Base-by-base conservation (phyloP, 108 stramenopile species). In the Nitzschia sp. region DNA sequence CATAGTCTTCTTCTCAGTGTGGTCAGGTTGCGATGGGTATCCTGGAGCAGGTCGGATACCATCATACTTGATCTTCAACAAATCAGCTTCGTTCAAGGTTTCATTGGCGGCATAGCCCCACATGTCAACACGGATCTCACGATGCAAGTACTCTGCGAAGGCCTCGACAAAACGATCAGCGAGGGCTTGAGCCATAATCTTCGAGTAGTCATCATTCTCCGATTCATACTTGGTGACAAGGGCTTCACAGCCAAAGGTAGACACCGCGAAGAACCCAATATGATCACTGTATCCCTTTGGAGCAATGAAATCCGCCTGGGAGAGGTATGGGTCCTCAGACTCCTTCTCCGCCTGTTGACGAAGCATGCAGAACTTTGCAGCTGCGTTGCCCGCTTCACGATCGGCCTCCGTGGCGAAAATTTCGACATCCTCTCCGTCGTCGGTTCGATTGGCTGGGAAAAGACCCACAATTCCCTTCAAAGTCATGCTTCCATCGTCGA, bases 291-390 rank as follows among this genome's bases (percentile, higher is more conserved):
- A 85, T 21, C 98, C 99, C 67, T 80, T 73, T 34, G 97, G 96
- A n/a, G 99, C 97, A 67, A 99, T 89, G 71, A 98, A 99, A 81
- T 99, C 99, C 10, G 97, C 94, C 73, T 95, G 96, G 55, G 90
- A 91, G 43, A 98, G 61, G 83, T 93, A 97, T 6, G 97, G 95
- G 54, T 98, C 97, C 11, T 93, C 92, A 24, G 83, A 89, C 65
- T 99, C 99, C 78, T 96, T 98, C 78, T 99, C 97, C 7, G 96
- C 93, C 82, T 99, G 99, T 75, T 99, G 97, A 46, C 99, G 94
- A 43, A 99, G 81, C 97, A 97, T 97, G 80, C 97, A 98, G 82
- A 97, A 97, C 52, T 70, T 96, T 15, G 80, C 84, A 21, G 75
- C 62, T 1, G 80, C 66, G 34, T 70, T 86, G 42, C 95, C 94